Conservation (phyloP, 805 yeast species). For the Barnettozyma californica region DNA sequence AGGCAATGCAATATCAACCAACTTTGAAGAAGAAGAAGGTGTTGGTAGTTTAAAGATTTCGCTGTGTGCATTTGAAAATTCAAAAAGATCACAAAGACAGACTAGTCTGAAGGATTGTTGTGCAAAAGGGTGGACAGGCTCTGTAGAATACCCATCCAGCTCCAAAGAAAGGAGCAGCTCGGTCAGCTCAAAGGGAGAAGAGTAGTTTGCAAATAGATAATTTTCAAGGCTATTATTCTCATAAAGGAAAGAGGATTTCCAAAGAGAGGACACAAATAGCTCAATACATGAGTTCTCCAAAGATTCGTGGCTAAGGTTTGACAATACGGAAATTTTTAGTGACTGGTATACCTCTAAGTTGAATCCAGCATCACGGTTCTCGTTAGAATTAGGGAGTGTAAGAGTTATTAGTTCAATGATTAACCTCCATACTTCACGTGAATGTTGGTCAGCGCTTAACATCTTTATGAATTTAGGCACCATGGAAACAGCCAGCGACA, state of each 20-base stretch:
- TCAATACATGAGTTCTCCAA: conserved; percentile 29
- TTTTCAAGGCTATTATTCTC: conserved; percentile 51
- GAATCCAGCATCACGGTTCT: conserved; percentile 35
- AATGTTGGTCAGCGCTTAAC: conserved; percentile 14
- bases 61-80: conserved; percentile 23
- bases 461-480: conserved; percentile 27
- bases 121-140: conserved; percentile 37
- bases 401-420: conserved; percentile 37
- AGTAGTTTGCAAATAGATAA: conserved; percentile 25
- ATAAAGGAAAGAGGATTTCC: conserved; percentile 56
- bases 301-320: conserved; percentile 29
- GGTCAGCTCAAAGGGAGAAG: conserved; percentile 33
- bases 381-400: conserved; percentile 31
- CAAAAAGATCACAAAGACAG: conserved; percentile 52
- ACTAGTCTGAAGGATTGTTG: conserved; percentile 45
- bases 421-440: conserved; percentile 32
- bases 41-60: conserved; percentile 21
- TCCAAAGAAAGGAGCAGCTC: conserved; percentile 34
- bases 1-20: conserved; percentile 31
- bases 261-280: conserved; percentile 43
- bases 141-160: conserved; percentile 51
- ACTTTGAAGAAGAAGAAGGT: not conserved
- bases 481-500: conserved; percentile 34
- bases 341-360: conserved; percentile 40
- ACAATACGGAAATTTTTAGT: conserved; percentile 38